phyloP scores from a whole-genome alignment of 73 alveolate species.

The Paramecium octaurelia region DNA sequence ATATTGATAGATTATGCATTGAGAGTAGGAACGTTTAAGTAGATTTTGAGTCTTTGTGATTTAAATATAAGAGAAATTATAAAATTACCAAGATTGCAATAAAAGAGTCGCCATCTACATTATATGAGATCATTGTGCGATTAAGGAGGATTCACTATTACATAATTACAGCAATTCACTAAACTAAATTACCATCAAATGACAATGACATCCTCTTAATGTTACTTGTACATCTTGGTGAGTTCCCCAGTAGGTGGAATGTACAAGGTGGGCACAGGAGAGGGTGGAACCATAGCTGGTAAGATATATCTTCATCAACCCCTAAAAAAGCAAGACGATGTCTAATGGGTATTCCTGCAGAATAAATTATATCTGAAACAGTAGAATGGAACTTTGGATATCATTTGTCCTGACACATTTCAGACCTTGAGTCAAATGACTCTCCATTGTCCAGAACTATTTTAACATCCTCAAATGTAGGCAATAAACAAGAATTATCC shows the following conservation, averaged over 20 bases:
- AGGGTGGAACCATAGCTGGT: slow-evolving; percentile 77
- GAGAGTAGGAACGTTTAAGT: slow-evolving; percentile 61
- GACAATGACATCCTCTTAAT: slow-evolving; percentile 82
- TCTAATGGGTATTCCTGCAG: slow-evolving; percentile 78
- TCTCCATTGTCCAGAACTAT: slow-evolving; percentile 72
- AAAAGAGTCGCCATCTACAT: slow-evolving; percentile 49
- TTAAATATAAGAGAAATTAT: background rate
- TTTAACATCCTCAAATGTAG: slow-evolving; percentile 61
- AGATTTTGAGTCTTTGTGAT: background rate
- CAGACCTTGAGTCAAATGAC: slow-evolving; percentile 64
- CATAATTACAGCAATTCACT: slow-evolving; percentile 60
- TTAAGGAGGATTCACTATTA: slow-evolving; percentile 70
- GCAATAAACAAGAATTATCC: slow-evolving; percentile 83
- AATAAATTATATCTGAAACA: slow-evolving; percentile 79
- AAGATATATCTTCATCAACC: slow-evolving; percentile 71
- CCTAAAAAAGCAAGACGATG: slow-evolving; percentile 77
- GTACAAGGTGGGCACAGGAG: slow-evolving; percentile 90
- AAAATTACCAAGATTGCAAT: background rate
- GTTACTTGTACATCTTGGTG: slow-evolving; percentile 69
- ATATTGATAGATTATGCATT: slow-evolving; percentile 55
- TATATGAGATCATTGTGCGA: slow-evolving; percentile 64
- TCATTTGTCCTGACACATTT: slow-evolving; percentile 75
- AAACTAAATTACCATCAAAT: slow-evolving; percentile 61
- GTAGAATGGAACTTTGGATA: slow-evolving; percentile 63
- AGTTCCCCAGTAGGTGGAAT: slow-evolving; percentile 79